Conservation (phyloP, 2,329 filamentous ascomycete genomes). For the Cryphonectria japonica region DNA sequence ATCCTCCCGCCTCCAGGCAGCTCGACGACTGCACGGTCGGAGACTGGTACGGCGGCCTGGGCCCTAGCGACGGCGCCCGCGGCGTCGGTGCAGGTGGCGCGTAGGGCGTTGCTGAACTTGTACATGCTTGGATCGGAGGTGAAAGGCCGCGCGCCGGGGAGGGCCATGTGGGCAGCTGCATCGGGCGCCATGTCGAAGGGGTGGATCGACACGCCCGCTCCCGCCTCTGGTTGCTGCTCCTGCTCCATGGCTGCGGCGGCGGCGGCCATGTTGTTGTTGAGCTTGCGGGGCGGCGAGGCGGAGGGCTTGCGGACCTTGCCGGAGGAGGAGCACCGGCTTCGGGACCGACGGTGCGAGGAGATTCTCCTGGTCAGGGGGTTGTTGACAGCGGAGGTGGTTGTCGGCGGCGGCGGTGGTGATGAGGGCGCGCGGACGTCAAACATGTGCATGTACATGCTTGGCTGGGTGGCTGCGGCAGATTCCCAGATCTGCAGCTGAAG, state of each 20-base stretch:
- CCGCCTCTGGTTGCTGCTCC: constrained; percentile 3
- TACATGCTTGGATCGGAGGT: constrained; percentile 26
- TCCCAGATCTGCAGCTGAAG: constrained; percentile 34
- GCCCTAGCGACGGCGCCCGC: constrained; percentile 1
- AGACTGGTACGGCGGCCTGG: constrained; percentile 3
- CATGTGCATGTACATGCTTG: constrained; percentile 34
- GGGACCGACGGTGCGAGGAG: background rate
- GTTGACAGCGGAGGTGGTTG: background rate
- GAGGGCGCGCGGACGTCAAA: constrained; percentile 32
- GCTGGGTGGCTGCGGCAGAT: constrained; percentile 26
- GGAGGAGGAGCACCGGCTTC: constrained; percentile 18
- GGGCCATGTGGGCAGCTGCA: background rate
- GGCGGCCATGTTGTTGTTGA: constrained; percentile 5
- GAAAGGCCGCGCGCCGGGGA: constrained; percentile 8
- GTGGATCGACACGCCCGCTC: constrained; percentile 18
- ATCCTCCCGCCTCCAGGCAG: constrained; percentile 3
- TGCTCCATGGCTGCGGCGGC: constrained; percentile 1
- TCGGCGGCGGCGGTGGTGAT: background rate
- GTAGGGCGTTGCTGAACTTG: constrained; percentile 19
- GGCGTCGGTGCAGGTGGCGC: constrained; percentile 20
- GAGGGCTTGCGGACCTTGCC: constrained; percentile 17
- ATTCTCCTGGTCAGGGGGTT: background rate
- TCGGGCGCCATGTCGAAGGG: constrained; percentile 11
- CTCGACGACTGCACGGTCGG: constrained; percentile 6
- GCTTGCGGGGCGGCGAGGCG: constrained; percentile 4